These are phyloP conservation scores for Pichia cactophila DNA, from an alignment of 1,139 yeast species.

Conservation along the genomic window DNA sequence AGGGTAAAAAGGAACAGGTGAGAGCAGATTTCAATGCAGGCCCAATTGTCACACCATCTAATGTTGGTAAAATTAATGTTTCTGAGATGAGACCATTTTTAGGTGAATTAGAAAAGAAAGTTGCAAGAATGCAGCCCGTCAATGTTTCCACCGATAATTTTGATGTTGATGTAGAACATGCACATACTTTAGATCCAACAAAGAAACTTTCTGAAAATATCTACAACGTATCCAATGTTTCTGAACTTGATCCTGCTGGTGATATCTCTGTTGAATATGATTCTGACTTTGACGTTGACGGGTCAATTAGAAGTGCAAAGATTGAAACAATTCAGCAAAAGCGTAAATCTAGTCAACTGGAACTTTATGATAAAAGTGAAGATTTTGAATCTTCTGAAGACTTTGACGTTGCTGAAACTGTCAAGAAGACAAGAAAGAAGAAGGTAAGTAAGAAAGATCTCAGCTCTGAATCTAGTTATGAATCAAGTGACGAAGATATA, in stretches of 20 bases:
- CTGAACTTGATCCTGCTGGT: neutral
- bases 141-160: constrained; percentile 2
- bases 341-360: neutral
- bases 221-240: neutral
- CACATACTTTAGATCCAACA: neutral
- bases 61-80: constrained; percentile 21
- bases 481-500: neutral
- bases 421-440: neutral
- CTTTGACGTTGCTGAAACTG: neutral
- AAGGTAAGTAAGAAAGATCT: neutral
- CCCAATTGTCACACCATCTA: constrained; percentile 27
- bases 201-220: neutral
- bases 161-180: neutral
- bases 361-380: neutral
- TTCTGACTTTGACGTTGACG: neutral
- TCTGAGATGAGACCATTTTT: constrained; percentile 39
- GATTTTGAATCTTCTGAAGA: neutral
- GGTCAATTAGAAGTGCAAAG: neutral
- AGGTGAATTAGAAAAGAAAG: constrained; percentile 50
- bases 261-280: neutral
- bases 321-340: neutral
- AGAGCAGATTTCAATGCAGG: constrained; percentile 18
- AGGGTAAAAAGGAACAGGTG: constrained; percentile 35
- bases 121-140: constrained; percentile 31
- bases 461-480: neutral